Evolutionary conservation across 768 basidiomycete genomes (phyloP).

Genomic region (Cyclocybe cylindracea): DNA sequence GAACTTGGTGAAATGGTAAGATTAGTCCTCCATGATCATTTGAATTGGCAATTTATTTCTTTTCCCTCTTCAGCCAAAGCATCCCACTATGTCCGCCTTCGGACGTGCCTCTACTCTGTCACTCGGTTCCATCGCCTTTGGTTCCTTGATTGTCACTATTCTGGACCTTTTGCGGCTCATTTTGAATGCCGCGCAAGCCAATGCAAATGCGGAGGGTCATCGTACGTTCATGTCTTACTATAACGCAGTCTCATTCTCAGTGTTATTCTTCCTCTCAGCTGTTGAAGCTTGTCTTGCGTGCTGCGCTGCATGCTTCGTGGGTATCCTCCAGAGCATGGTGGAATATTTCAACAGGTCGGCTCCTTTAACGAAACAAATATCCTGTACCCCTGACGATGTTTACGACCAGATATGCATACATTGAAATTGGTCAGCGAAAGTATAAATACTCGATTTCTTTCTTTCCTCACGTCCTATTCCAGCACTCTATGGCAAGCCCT

Average conservation of each 20-base stretch:
- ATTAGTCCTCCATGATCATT: constrained; percentile 1
- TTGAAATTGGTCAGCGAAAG: constrained; percentile 65
- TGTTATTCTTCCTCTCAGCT: constrained; percentile 37
- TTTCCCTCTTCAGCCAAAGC: constrained; percentile 49
- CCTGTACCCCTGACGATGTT: not conserved
- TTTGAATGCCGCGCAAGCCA: constrained; percentile 57
- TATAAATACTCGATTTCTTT: not conserved
- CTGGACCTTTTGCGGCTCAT: constrained; percentile 69
- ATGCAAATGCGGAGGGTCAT: constrained; percentile 62
- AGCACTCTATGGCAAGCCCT: constrained; percentile 86
- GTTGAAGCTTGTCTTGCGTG: constrained; percentile 75
- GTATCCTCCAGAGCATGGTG: constrained; percentile 66
- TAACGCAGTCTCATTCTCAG: not conserved
- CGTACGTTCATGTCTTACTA: constrained; percentile 43
- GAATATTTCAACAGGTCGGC: constrained; percentile 77
- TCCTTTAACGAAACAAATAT: not conserved
- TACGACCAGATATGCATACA: constrained; percentile 66
- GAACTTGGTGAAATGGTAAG: constrained; percentile 63
- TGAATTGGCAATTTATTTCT: not conserved
- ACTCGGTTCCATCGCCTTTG: constrained; percentile 84
- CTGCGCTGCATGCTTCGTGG: constrained; percentile 77
- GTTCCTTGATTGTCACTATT: constrained; percentile 80
- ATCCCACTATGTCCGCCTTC: constrained; percentile 71
- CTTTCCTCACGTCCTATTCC: not conserved
- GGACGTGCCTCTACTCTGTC: constrained; percentile 76